These are phyloP conservation scores for Carex kokanica DNA, from an alignment of 176 grass and related monocot genomes.

Conservation along the genomic window DNA sequence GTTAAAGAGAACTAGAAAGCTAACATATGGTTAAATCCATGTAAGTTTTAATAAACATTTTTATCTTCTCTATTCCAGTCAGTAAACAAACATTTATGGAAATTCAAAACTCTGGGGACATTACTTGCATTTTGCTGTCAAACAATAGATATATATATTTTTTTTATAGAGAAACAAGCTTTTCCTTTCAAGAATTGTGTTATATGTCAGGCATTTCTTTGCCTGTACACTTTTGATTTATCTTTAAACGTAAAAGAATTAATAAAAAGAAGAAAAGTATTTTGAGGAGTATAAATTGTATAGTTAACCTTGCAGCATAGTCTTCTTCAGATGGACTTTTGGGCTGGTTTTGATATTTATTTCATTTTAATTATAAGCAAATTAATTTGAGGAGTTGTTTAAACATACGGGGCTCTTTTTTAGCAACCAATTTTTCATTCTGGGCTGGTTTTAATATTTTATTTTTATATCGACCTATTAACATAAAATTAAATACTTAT, in stretches of 20 bases:
- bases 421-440: neutral
- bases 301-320: neutral
- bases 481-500: neutral
- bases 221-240: neutral
- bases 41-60: neutral
- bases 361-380: neutral
- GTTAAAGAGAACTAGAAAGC: neutral
- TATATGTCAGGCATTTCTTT: neutral
- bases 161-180: neutral
- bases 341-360: neutral
- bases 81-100: neutral
- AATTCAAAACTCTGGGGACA: neutral
- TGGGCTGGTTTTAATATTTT: neutral
- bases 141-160: neutral
- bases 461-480: neutral
- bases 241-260: neutral
- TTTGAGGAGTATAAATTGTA: neutral
- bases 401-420: neutral
- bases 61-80: neutral
- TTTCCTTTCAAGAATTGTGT: neutral
- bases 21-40: neutral
- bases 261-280: neutral
- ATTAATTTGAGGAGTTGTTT: neutral
- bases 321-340: neutral
- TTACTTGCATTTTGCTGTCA: neutral